Percentiles rank a stretch among this genome's conserved stretches.
Evolutionary conservation across 1,139 yeast species (phyloP).

Genomic region (Kodamaea ohmeri): DNA sequence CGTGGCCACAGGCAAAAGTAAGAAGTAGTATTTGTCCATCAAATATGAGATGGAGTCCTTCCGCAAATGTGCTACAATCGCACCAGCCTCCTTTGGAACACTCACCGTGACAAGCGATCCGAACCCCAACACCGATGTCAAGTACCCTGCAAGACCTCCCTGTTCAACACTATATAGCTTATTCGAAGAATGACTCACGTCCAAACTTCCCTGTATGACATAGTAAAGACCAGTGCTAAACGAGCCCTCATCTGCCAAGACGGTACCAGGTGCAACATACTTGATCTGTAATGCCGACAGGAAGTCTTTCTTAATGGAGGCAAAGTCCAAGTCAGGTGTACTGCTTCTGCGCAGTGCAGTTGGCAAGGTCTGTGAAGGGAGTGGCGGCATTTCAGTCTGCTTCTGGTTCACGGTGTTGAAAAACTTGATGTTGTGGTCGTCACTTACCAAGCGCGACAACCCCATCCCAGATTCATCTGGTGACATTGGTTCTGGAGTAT

Average conservation of each 20-base stretch:
- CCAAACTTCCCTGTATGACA: conserved; percentile 74
- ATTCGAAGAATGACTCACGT: conserved; percentile 36
- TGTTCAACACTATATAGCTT: conserved; percentile 58
- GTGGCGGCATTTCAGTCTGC: neutral
- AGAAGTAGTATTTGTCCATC: conserved; percentile 71
- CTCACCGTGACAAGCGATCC: conserved; percentile 71
- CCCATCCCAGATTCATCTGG: conserved; percentile 31
- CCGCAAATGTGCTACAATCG: conserved; percentile 71
- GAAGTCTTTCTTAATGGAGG: conserved; percentile 58
- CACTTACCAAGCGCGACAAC: conserved; percentile 23
- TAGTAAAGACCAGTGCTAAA: conserved; percentile 73
- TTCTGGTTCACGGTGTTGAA: conserved; percentile 26
- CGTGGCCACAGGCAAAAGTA: conserved; percentile 76
- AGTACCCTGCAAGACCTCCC: conserved; percentile 88
- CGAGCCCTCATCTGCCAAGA: conserved; percentile 61
- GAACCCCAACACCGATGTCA: conserved; percentile 77
- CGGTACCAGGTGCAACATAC: conserved; percentile 51
- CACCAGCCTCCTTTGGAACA: conserved; percentile 50
- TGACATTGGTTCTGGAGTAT: conserved; percentile 19
- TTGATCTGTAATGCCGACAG: conserved; percentile 60
- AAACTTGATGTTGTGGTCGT: conserved; percentile 23
- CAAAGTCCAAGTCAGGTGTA: conserved; percentile 8
- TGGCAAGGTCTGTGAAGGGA: neutral
- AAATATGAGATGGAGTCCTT: conserved; percentile 60
- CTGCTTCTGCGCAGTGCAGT: conserved; percentile 1